A percentile compares a stretch with the other conserved stretches of the same genome.
These are phyloP conservation scores for Trametes punicea DNA, from an alignment of 768 basidiomycete genomes.

Conservation along the genomic window DNA sequence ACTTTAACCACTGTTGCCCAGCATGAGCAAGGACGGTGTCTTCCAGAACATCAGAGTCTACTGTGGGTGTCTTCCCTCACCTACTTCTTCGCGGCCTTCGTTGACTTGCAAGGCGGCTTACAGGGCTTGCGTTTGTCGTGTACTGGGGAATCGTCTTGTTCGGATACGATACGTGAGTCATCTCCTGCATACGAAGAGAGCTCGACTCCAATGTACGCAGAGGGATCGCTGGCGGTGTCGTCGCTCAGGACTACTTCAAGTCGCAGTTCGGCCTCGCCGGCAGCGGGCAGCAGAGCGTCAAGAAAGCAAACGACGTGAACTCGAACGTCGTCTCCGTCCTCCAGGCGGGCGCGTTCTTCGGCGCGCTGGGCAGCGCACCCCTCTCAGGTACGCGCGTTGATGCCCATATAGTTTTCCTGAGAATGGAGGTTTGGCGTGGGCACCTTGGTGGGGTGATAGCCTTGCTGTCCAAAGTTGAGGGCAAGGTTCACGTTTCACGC, in stretches of 20 bases:
- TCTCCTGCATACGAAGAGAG: neutral
- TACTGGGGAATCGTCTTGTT: conserved; percentile 84
- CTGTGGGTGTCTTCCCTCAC: conserved; percentile 37
- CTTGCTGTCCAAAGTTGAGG: neutral
- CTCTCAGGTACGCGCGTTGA: conserved; percentile 50
- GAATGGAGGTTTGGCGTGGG: neutral
- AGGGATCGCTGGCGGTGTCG: conserved; percentile 68
- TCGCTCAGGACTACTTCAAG: conserved; percentile 60
- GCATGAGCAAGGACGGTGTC: conserved; percentile 1
- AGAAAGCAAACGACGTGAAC: conserved; percentile 49
- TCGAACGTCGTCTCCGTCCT: conserved; percentile 87
- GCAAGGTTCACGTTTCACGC: neutral
- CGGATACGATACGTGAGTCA: conserved; percentile 70
- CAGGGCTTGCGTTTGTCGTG: conserved; percentile 71
- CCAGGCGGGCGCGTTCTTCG: conserved; percentile 86
- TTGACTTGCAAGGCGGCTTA: neutral
- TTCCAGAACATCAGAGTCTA: conserved; percentile 64
- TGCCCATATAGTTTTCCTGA: neutral
- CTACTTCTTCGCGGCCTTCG: neutral
- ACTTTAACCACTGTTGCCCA: neutral
- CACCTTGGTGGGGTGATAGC: too few relatives aligned
- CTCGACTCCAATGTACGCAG: conserved; percentile 30
- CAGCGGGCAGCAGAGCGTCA: conserved; percentile 38
- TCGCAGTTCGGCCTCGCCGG: conserved; percentile 56
- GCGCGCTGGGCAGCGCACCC: conserved; percentile 68